A percentile compares a stretch with the other conserved stretches of the same genome.
Evolutionary conservation across 169 alveolate genomes (phyloP).

Genomic region (Plasmodium vivax): DNA sequence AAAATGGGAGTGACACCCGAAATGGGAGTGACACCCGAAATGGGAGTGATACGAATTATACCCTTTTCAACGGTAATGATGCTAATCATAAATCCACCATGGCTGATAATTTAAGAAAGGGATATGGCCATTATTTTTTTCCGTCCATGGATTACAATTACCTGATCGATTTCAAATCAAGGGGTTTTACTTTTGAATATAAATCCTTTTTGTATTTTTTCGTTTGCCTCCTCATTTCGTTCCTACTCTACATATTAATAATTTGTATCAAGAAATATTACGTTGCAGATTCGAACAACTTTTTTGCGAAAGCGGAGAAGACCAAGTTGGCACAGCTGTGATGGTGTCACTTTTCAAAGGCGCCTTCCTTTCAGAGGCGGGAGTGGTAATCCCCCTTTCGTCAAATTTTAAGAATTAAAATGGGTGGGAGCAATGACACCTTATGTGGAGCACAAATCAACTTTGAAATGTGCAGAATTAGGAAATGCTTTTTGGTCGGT

Average conservation of each 20-base stretch:
- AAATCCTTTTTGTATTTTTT: constrained; percentile 29
- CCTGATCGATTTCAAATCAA: constrained; percentile 9
- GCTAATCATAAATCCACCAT: background rate
- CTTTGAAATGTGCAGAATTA: background rate
- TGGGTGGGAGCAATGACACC: background rate
- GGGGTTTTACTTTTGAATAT: background rate
- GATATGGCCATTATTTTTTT: constrained; percentile 32
- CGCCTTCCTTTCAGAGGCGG: background rate
- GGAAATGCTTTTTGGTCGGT: background rate
- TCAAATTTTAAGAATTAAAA: background rate
- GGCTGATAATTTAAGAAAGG: constrained; percentile 52
- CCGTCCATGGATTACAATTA: constrained; percentile 19
- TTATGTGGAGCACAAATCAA: background rate
- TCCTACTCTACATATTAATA: constrained; percentile 34
- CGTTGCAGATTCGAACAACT: background rate
- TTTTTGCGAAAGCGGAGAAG: background rate
- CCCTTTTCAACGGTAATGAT: constrained; percentile 4
- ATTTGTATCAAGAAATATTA: constrained; percentile 38
- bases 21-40: background rate
- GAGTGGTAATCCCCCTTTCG: background rate
- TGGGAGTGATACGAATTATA: background rate
- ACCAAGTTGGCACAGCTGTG: constrained; percentile 21
- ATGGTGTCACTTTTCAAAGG: background rate
- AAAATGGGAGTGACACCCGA: background rate
- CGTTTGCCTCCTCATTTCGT: constrained; percentile 29